Base-by-base conservation (phyloP, 768 basidiomycete genomes). In the Mycena rebaudengoi region DNA sequence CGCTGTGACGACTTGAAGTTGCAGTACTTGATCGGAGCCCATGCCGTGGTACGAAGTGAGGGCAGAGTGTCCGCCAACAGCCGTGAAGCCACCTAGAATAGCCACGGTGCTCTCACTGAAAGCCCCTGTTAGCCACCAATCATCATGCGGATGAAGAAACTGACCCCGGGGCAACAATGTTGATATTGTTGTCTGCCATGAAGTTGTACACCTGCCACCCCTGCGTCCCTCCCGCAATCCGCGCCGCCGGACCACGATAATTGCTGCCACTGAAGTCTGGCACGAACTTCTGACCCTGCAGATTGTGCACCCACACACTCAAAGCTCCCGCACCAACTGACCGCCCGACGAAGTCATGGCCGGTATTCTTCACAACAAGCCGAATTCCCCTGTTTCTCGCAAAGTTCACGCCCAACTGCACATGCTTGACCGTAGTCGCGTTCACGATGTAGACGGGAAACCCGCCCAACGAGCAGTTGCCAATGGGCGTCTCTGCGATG, bases 281-380 rank as follows among this genome's bases (percentile, higher is more conserved):
- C 20, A 50, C 12, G 33, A 53, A 53, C 51, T 25, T 39, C 33
- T 39, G 51, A n/a, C 35, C 33, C 25, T 53, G 35, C 14, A 53
- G 51, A 40, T 53, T 53, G 37, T 53, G 51, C 51, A 40, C 26
- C 51, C 51, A 53, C n/a, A 53, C 3, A n/a, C 35, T 40, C 35
- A 53, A 29, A 7, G 51, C 33, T 5, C 37, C 37, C 25, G 51
- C 35, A 37, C 33, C 51, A 14, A 40, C 51, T 20, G 51, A 37
- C 35, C 51, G 51, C 35, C 51, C 51, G 35, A 13, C 33, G 37
- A 39, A 53, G 51, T 53, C 51, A 53, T 53, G 51, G 51, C 51
- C 51, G 1, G 50, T 52, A 39, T 52, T 52, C 50, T 52, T 52
- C 21, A 52, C 35, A 39, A 35, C 35, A 39, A 52, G 50, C 5